Percentiles rank a stretch among this genome's conserved stretches.
Conservation (phyloP, 352 stramenopile genomes). For the Phytophthora colocasiae region DNA sequence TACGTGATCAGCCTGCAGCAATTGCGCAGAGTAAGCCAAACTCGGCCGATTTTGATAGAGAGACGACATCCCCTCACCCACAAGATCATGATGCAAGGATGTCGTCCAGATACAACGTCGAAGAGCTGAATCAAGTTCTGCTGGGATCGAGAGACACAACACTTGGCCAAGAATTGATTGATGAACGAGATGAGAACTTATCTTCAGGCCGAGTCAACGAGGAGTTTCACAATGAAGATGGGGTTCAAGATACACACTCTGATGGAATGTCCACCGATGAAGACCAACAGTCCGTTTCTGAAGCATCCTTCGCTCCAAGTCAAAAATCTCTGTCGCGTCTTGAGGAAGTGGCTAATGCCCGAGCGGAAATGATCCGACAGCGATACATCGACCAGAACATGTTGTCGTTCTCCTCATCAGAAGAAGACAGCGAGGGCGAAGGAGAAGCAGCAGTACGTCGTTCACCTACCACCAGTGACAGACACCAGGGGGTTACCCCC, state of each 20-base stretch:
- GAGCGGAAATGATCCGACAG: constrained; percentile 21
- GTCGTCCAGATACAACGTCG: not conserved
- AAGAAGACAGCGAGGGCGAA: constrained; percentile 18
- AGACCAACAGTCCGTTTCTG: constrained; percentile 15
- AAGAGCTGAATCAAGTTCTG: not conserved
- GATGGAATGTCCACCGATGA: constrained; percentile 3
- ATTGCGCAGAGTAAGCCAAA: not conserved
- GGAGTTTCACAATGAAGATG: not conserved
- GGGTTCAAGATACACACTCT: not conserved
- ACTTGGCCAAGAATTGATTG: constrained; percentile 1
- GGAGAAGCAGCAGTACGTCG: constrained; percentile 7
- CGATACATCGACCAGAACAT: constrained; percentile 34
- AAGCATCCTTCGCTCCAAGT: constrained; percentile 30
- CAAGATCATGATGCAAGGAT: not conserved
- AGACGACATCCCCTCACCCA: not conserved
- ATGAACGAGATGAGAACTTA: constrained; percentile 1
- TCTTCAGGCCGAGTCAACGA: constrained; percentile 4
- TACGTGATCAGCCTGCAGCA: not conserved
- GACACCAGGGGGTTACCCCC: constrained; percentile 7
- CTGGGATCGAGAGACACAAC: not conserved
- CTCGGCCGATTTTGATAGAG: not conserved
- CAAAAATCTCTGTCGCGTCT: constrained; percentile 28
- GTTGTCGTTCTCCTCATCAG: constrained; percentile 35
- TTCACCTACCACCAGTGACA: constrained; percentile 6
- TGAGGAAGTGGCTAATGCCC: constrained; percentile 26